These are phyloP conservation scores for Coniochaeta prunicola DNA, from an alignment of 2,329 filamentous ascomycete species.

Conservation along the genomic window DNA sequence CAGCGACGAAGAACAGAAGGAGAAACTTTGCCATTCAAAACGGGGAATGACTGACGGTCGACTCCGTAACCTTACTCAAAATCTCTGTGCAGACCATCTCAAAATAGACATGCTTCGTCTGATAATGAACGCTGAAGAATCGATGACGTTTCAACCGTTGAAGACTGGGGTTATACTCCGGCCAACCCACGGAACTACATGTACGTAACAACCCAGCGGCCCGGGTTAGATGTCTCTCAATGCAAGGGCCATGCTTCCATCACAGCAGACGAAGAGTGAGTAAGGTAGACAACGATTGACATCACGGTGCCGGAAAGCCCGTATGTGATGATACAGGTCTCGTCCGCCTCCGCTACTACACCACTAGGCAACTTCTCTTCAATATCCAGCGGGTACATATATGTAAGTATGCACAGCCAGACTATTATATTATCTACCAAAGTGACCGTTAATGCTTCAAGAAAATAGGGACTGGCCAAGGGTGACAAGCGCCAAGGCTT, in stretches of 20 bases:
- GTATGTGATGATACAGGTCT: too few relatives aligned
- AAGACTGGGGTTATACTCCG: not conserved
- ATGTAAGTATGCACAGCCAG: not conserved
- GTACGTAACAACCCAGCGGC: not conserved
- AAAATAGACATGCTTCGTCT: not conserved
- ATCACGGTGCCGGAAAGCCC: too few relatives aligned
- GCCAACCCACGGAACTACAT: too few relatives aligned
- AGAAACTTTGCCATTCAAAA: too few relatives aligned
- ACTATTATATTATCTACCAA: conserved; percentile 1
- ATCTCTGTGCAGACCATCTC: not conserved
- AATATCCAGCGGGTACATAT: not conserved
- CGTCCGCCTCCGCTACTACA: too few relatives aligned
- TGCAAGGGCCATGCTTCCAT: too few relatives aligned
- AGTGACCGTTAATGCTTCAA: not conserved
- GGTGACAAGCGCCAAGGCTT: not conserved
- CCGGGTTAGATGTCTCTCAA: not conserved
- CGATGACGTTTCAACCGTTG: not conserved
- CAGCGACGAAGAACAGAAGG: not conserved
- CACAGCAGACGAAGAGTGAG: too few relatives aligned
- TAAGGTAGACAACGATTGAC: too few relatives aligned
- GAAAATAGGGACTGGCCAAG: not conserved
- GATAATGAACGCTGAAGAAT: not conserved
- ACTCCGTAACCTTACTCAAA: not conserved
- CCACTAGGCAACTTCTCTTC: too few relatives aligned
- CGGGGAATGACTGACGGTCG: too few relatives aligned